phyloP scores from a whole-genome alignment of 352 stramenopile species.

The Pythium pyrilobum region DNA sequence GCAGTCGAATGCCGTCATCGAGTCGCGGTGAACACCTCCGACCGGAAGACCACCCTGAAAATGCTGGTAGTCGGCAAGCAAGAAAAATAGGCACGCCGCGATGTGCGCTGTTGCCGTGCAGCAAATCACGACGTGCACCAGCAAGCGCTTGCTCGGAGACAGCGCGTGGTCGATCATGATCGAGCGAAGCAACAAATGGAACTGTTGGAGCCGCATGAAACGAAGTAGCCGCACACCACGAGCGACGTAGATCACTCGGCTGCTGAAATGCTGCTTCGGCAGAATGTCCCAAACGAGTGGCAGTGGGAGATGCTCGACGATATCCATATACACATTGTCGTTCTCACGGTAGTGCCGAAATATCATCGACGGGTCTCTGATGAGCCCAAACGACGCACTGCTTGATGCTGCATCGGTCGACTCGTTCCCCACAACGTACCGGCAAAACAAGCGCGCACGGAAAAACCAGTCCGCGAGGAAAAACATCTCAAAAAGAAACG shows the following conservation, averaged over 20 bases:
- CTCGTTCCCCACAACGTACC: constrained; percentile 9
- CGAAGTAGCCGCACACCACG: constrained; percentile 42
- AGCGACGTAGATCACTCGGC: constrained; percentile 17
- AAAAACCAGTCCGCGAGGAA: constrained; percentile 53
- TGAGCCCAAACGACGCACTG: constrained; percentile 13
- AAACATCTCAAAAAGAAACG: constrained; percentile 45
- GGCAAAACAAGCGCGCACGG: constrained; percentile 36
- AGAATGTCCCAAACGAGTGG: constrained; percentile 57
- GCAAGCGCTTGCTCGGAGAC: constrained; percentile 29
- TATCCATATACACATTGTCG: constrained; percentile 31
- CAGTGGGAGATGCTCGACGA: constrained; percentile 29
- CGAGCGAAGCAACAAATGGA: constrained; percentile 31
- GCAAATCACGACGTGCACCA: constrained; percentile 48
- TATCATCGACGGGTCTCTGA: constrained; percentile 18
- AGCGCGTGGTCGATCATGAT: constrained; percentile 46
- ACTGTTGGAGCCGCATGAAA: constrained; percentile 36
- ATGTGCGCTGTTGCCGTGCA: constrained; percentile 34
- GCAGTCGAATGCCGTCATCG: constrained; percentile 32
- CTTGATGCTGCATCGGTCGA: not conserved
- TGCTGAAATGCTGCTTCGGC: constrained; percentile 37
- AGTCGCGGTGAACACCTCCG: constrained; percentile 20
- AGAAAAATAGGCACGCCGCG: constrained; percentile 55
- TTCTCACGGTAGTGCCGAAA: constrained; percentile 38
- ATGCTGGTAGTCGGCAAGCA: constrained; percentile 31
- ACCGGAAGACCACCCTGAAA: constrained; percentile 44